Evolutionary conservation across 495 filamentous ascomycete genomes (phyloP).

Genomic region (Barbatosphaeria neglecta): DNA sequence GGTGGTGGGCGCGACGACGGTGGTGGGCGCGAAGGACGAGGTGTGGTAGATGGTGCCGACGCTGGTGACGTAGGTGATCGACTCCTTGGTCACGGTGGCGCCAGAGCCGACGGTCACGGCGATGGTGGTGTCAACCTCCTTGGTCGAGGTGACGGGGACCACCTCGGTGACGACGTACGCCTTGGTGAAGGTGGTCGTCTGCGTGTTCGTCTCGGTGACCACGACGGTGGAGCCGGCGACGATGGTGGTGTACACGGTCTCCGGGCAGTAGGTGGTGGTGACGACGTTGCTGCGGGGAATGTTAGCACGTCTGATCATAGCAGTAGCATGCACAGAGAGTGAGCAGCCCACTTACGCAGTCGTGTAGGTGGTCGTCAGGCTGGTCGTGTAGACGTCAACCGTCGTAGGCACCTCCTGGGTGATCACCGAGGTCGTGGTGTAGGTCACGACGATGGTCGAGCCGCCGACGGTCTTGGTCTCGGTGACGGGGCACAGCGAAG

Average conservation of each 20-base stretch:
- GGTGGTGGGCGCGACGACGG: conserved; percentile 9
- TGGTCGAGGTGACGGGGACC: conserved; percentile 24
- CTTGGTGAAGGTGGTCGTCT: conserved; percentile 19
- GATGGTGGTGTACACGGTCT: conserved; percentile 29
- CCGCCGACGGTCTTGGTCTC: conserved; percentile 31
- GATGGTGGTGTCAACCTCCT: conserved; percentile 20
- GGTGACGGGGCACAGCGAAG: conserved; percentile 28
- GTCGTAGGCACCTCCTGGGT: conserved; percentile 7
- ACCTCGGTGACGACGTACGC: conserved; percentile 21
- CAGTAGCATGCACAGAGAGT: background rate
- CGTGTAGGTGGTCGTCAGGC: conserved; percentile 24
- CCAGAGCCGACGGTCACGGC: conserved; percentile 16
- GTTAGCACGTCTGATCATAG: background rate
- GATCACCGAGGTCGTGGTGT: conserved; percentile 29
- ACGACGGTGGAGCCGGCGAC: conserved; percentile 25
- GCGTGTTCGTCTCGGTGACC: conserved; percentile 31
- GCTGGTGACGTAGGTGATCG: conserved; percentile 14
- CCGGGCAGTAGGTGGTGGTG: conserved; percentile 29
- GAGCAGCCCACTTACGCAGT: conserved; percentile 12
- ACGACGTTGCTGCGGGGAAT: conserved; percentile 14
- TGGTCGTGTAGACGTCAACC: conserved; percentile 21
- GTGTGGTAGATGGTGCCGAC: conserved; percentile 16
- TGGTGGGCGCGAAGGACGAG: conserved; percentile 7
- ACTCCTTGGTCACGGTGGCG: conserved; percentile 16
- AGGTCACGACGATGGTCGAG: conserved; percentile 26